phyloP scores from a whole-genome alignment of 2,329 filamentous ascomycete genomes.

The Sporothrix protearum region DNA sequence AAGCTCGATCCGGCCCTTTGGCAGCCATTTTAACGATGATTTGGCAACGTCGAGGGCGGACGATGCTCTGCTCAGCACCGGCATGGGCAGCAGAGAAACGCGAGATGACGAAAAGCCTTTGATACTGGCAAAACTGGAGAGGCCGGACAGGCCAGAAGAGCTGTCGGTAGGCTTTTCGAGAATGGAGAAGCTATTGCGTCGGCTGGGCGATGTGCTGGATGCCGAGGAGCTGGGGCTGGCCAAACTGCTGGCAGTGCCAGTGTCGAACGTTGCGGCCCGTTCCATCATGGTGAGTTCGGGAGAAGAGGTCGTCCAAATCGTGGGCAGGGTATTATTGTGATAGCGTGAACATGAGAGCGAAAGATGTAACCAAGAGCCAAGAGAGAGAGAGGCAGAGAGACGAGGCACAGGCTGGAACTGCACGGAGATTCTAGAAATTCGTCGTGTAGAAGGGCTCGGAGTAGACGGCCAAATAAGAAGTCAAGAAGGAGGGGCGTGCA shows the following conservation, averaged over 20 bases:
- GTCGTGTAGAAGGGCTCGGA: not conserved
- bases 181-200: slow-evolving; percentile 28
- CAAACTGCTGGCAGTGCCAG: slow-evolving; percentile 24
- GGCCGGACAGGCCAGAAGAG: slow-evolving; percentile 18
- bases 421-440: not conserved
- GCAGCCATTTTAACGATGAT: slow-evolving; percentile 25
- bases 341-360: slow-evolving; percentile 14
- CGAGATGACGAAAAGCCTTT: slow-evolving; percentile 22
- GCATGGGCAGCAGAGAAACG: slow-evolving; percentile 26
- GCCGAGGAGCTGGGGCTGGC: slow-evolving; percentile 21
- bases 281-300: slow-evolving; percentile 21
- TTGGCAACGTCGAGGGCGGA: slow-evolving; percentile 27
- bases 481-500: not conserved
- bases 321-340: not conserved
- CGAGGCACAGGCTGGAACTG: not conserved
- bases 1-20: slow-evolving; percentile 18
- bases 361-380: not conserved
- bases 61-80: slow-evolving; percentile 25
- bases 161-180: slow-evolving; percentile 24
- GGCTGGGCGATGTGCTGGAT: slow-evolving; percentile 23
- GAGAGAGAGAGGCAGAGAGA: not conserved
- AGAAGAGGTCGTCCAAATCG: not conserved
- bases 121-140: slow-evolving; percentile 23
- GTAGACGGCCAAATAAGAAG: not conserved
- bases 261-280: slow-evolving; percentile 18